Conservation (phyloP, 1,139 yeast species). For the Candida sp. region DNA sequence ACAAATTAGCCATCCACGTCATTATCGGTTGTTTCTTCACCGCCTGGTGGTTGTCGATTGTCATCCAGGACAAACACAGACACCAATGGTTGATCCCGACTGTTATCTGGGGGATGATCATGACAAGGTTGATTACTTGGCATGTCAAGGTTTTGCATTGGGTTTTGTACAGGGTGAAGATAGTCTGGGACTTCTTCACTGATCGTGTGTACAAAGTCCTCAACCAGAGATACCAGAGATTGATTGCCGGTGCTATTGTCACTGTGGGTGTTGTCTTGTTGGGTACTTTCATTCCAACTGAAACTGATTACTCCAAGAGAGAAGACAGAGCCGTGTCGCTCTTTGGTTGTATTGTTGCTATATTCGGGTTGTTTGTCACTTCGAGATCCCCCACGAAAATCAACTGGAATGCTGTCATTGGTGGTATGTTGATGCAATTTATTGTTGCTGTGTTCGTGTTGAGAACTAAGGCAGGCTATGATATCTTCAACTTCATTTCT, state of each 20-base stretch:
- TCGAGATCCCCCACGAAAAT: conserved; percentile 51
- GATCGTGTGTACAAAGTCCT: conserved; percentile 42
- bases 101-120: conserved; percentile 54
- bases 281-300: conserved; percentile 61
- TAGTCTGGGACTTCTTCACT: conserved; percentile 47
- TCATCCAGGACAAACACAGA: conserved; percentile 56
- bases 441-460: conserved; percentile 66
- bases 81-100: conserved; percentile 70
- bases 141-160: conserved; percentile 48
- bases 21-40: conserved; percentile 56
- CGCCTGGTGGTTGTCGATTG: conserved; percentile 68
- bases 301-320: conserved; percentile 51
- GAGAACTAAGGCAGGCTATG: conserved; percentile 65
- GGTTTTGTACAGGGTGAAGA: conserved; percentile 24
- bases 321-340: conserved; percentile 64
- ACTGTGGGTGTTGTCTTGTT: conserved; percentile 53
- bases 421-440: conserved; percentile 66
- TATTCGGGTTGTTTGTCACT: conserved; percentile 48
- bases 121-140: conserved; percentile 60
- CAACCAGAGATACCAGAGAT: conserved; percentile 41
- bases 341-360: conserved; percentile 57
- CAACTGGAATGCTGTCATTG: conserved; percentile 66
- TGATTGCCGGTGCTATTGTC: conserved; percentile 48
- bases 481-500: conserved; percentile 66
- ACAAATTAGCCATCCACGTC: conserved; percentile 28